Conservation (phyloP, 306 rosid genomes). For the Lablab purpureus region DNA sequence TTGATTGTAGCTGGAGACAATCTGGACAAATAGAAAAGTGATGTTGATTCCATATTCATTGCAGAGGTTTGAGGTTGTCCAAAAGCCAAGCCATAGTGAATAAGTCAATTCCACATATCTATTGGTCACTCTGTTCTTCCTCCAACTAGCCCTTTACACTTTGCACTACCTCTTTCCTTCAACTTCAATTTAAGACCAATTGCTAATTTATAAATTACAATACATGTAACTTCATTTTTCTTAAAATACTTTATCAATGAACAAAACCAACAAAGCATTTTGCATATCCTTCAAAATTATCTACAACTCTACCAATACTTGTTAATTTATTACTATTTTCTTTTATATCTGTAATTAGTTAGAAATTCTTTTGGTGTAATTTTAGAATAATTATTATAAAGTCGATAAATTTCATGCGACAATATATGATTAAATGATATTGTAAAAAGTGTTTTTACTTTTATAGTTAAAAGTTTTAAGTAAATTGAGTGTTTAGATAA, state of each 20-base stretch:
- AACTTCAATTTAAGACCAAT: not conserved
- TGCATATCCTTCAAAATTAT: not conserved
- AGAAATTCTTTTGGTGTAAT: not conserved
- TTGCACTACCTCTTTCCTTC: not conserved
- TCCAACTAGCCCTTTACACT: not conserved
- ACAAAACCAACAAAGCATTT: not conserved
- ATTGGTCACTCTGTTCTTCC: not conserved
- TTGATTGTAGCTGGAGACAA: not conserved
- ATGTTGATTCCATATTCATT: not conserved
- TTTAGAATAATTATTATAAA: not conserved
- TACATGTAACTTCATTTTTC: not conserved
- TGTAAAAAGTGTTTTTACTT: no score
- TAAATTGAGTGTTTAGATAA: no score
- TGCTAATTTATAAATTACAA: no score
- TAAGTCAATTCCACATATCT: not conserved
- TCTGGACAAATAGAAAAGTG: not conserved
- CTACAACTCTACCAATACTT: not conserved
- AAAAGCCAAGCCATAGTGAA: conserved; percentile 14
- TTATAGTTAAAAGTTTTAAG: not conserved
- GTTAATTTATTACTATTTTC: not conserved
- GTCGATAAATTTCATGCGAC: not conserved
- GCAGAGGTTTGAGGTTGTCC: not conserved
- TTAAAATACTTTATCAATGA: not conserved
- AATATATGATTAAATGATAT: no score
- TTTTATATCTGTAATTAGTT: not conserved